Conservation (phyloP, 345 rosid genomes). For the Moringa oleifera region DNA sequence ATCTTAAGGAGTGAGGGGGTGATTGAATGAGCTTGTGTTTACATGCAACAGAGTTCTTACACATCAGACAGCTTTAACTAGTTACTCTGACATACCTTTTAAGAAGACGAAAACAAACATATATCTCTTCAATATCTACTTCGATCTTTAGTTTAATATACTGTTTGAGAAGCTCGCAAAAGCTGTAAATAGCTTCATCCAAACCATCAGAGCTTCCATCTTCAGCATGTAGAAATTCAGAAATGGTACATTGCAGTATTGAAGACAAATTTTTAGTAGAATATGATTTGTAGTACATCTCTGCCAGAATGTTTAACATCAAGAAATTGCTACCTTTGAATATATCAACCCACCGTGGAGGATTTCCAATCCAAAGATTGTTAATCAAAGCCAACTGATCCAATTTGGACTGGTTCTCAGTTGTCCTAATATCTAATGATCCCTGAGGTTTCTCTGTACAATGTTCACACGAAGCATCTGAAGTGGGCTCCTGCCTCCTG, state of each 20-base stretch:
- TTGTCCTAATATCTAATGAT: slow-evolving; percentile 14
- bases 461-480: slow-evolving; percentile 27
- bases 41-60: too few relatives aligned
- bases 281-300: slow-evolving; percentile 45
- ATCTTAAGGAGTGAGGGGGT: too few relatives aligned
- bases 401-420: slow-evolving; percentile 31
- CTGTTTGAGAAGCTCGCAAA: slow-evolving; percentile 59
- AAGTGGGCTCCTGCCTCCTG: slow-evolving; percentile 33
- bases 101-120: slow-evolving; percentile 65
- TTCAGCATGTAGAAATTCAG: slow-evolving; percentile 23
- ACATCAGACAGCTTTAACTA: background rate
- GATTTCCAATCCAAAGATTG: slow-evolving; percentile 68
- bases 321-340: slow-evolving; percentile 52
- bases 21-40: too few relatives aligned
- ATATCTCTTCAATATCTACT: slow-evolving; percentile 75
- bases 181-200: slow-evolving; percentile 39
- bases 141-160: slow-evolving; percentile 63
- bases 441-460: slow-evolving; percentile 28
- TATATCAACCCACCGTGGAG: slow-evolving; percentile 70
- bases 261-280: slow-evolving; percentile 46
- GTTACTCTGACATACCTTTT: slow-evolving; percentile 41
- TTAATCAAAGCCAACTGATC: slow-evolving; percentile 11
- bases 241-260: slow-evolving; percentile 43
- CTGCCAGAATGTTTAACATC: slow-evolving; percentile 45
- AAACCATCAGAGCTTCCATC: slow-evolving; percentile 34